phyloP scores from a whole-genome alignment of 331 rosid species.

The Malus hybrid region DNA sequence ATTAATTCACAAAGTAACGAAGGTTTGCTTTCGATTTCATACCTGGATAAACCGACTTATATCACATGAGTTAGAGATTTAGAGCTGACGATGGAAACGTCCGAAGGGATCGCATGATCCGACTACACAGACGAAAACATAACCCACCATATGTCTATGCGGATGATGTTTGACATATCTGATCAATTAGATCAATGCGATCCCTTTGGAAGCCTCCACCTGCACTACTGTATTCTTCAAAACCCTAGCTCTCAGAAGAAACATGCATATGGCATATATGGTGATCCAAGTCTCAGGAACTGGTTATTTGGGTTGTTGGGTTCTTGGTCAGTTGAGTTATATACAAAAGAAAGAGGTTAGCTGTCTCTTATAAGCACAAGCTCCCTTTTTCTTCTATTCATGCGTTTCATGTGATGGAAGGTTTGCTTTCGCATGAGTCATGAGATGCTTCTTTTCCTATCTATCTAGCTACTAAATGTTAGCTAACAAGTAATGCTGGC shows the following conservation, averaged over 20 bases:
- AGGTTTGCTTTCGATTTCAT: not conserved
- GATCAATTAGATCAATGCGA: constrained; percentile 68
- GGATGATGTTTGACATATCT: too few relatives aligned
- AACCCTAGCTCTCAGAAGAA: not conserved
- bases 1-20: too few relatives aligned
- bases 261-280: too few relatives aligned
- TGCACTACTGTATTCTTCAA: constrained; percentile 19
- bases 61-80: not conserved
- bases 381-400: constrained; percentile 6
- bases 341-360: constrained; percentile 7
- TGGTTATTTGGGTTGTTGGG: not conserved
- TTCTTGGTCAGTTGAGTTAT: not conserved
- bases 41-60: not conserved
- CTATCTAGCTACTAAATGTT: not conserved
- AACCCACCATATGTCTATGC: too few relatives aligned
- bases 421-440: not conserved
- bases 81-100: constrained; percentile 36
- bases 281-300: too few relatives aligned
- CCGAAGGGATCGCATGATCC: constrained; percentile 78
- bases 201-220: constrained; percentile 90
- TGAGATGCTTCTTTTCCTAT: not conserved
- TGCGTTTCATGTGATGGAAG: constrained; percentile 27
- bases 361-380: not conserved
- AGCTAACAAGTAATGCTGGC: not conserved
- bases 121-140: not conserved